phyloP scores from a whole-genome alignment of 148 eudicot species.

The Rhododendron ovatum region DNA sequence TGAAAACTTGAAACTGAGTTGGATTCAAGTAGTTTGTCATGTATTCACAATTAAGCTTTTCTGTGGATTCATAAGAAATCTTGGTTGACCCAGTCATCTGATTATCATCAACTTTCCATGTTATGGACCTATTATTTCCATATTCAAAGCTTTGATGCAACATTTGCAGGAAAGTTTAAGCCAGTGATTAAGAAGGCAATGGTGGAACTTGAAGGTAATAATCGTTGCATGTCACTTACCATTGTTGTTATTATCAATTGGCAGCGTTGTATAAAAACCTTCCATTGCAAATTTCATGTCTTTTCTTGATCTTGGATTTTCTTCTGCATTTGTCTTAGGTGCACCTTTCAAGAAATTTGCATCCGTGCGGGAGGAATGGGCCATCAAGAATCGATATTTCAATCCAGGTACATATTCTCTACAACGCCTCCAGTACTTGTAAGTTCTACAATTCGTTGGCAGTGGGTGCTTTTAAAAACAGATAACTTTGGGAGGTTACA shows the following conservation, averaged over 20 bases:
- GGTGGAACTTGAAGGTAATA: constrained; percentile 14
- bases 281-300: background rate
- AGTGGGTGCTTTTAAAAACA: background rate
- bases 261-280: background rate
- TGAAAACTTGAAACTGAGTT: background rate
- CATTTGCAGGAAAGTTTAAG: constrained; percentile 8
- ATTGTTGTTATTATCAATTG: background rate
- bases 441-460: background rate
- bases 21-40: background rate
- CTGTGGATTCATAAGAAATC: background rate
- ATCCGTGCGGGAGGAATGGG: constrained; percentile 9
- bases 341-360: constrained; percentile 14
- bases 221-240: background rate
- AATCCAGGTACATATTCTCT: constrained; percentile 3
- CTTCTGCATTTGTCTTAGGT: background rate
- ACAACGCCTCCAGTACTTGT: background rate
- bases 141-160: background rate
- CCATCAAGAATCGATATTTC: constrained; percentile 10
- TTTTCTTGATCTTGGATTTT: background rate
- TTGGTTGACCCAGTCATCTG: background rate
- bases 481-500: too few species aligned
- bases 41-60: background rate
- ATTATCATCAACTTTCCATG: background rate
- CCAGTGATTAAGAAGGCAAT: constrained; percentile 16
- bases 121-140: background rate